phyloP scores from a whole-genome alignment of 805 yeast genomes.

The Lachancea fermentati region DNA sequence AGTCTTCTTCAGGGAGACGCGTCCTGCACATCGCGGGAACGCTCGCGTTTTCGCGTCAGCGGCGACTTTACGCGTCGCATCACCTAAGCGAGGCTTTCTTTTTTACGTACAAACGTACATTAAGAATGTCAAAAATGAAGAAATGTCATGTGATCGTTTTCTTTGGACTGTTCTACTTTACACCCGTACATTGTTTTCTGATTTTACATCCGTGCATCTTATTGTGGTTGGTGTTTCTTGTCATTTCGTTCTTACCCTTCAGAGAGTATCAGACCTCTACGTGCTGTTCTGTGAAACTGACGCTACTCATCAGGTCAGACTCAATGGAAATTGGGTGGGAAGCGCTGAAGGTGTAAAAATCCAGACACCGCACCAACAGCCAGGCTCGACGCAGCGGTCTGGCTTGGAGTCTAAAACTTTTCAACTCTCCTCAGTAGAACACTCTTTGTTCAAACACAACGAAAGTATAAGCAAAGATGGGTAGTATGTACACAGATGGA shows the following conservation, averaged over 20 bases:
- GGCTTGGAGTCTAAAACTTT: not conserved
- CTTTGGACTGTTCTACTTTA: not conserved
- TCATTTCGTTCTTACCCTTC: no score
- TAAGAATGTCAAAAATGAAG: no score
- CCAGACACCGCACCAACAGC: not conserved
- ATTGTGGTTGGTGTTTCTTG: not conserved
- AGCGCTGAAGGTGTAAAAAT: not conserved
- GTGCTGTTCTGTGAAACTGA: no score
- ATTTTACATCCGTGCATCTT: not conserved
- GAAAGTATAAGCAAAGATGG: constrained; percentile 49
- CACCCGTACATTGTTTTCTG: not conserved
- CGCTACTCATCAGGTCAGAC: no score
- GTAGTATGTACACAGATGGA: constrained; percentile 53
- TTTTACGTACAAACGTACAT: no score
- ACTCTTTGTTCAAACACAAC: constrained; percentile 3
- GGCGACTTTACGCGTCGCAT: not conserved
- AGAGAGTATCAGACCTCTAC: no score
- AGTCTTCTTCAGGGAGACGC: not conserved
- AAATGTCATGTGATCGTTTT: no score
- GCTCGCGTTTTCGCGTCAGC: not conserved
- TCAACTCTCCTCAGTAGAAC: not conserved
- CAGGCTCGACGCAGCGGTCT: not conserved
- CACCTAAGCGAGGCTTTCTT: no score
- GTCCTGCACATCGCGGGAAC: not conserved
- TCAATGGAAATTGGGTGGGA: no score